Conservation (phyloP, 2,329 filamentous ascomycete species). For the Rhynchosporium graminicola region DNA sequence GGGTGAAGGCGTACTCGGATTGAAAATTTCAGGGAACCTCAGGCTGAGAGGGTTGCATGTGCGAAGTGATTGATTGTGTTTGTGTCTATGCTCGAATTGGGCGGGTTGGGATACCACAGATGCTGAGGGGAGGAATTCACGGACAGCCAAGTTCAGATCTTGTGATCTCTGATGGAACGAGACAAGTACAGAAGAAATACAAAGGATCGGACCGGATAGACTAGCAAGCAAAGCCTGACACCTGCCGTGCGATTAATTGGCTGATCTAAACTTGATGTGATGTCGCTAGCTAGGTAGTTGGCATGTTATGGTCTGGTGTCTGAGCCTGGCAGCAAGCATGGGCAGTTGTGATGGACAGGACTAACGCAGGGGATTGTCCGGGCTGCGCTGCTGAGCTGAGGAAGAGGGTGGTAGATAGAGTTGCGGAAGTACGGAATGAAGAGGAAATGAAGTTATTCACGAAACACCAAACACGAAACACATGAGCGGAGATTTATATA, state of each 20-base stretch:
- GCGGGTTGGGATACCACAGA: constrained; percentile 5
- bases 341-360: background rate
- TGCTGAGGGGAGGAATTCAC: constrained; percentile 7
- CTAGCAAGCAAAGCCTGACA: constrained; percentile 6
- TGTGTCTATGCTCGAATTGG: background rate
- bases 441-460: constrained; percentile 20
- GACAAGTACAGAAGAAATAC: background rate
- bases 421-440: background rate
- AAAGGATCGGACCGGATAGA: constrained; percentile 10
- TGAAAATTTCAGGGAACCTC: background rate
- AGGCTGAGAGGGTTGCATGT: constrained; percentile 2
- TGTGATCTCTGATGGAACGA: background rate
- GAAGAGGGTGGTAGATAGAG: background rate
- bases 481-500: background rate
- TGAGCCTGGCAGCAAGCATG: background rate
- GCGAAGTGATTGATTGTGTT: constrained; percentile 2
- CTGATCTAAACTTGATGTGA: constrained; percentile 17
- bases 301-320: background rate
- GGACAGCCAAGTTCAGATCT: background rate
- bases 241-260: constrained; percentile 25
- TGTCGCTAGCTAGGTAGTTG: constrained; percentile 20
- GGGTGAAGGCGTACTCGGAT: constrained; percentile 14
- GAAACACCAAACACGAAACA: background rate
- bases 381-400: background rate
- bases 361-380: constrained; percentile 13